Evolutionary conservation across 768 basidiomycete genomes (phyloP).

Genomic region (Boletus sp.): DNA sequence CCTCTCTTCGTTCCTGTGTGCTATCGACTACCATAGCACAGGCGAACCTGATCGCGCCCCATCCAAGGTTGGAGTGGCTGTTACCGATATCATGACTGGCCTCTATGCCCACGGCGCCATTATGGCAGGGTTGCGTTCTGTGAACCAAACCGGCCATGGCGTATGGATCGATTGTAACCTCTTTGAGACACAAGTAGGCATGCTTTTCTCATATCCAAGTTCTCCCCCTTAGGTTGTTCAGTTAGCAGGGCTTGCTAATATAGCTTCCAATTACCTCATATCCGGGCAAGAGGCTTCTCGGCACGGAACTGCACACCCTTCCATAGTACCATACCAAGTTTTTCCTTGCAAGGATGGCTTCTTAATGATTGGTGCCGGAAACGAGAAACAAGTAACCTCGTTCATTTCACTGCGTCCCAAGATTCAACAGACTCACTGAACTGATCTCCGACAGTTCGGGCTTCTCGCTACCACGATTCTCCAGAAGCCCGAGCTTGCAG

Average conservation of each 20-base stretch:
- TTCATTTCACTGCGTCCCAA: not conserved
- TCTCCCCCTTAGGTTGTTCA: conserved; percentile 28
- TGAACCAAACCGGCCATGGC: conserved; percentile 81
- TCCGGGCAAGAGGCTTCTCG: conserved; percentile 77
- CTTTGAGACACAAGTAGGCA: conserved; percentile 80
- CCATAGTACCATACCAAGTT: conserved; percentile 90
- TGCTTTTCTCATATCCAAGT: not conserved
- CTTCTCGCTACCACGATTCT: conserved; percentile 64
- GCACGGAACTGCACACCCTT: conserved; percentile 92
- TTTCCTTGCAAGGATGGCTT: conserved; percentile 86
- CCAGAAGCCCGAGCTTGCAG: conserved; percentile 52
- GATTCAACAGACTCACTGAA: conserved; percentile 9
- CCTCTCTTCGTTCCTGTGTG: conserved; percentile 2
- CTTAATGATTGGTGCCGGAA: conserved; percentile 92
- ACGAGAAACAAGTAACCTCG: conserved; percentile 68
- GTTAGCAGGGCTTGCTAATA: conserved; percentile 89
- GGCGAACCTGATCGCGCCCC: conserved; percentile 85
- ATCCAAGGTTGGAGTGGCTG: conserved; percentile 93
- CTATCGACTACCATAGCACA: conserved; percentile 48
- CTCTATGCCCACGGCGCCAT: conserved; percentile 92
- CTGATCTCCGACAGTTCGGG: conserved; percentile 52
- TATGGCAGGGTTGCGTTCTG: conserved; percentile 82
- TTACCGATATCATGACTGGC: conserved; percentile 84
- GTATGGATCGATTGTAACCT: conserved; percentile 91
- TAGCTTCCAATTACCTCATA: conserved; percentile 91